Percentiles rank a stretch among this genome's conserved stretches.
Evolutionary conservation across 371 early-diverging fungal species (phyloP).

Genomic region (Lichtheimia hyalospora): DNA sequence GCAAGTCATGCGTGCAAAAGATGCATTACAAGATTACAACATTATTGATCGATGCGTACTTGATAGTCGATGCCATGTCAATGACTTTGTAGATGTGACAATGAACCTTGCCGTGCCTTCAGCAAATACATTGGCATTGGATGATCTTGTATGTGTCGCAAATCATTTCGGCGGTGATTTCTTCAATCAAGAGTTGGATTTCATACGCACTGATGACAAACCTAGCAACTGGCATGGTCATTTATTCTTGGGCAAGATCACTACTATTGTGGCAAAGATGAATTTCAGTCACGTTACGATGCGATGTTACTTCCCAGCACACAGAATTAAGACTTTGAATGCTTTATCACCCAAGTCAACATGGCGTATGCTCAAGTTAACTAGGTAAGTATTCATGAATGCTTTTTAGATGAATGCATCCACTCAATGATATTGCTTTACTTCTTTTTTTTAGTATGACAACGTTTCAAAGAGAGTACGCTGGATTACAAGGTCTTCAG

Average conservation of each 20-base stretch:
- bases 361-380: constrained; percentile 35
- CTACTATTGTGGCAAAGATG: constrained; percentile 38
- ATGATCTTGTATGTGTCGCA: constrained; percentile 53
- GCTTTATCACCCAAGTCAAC: constrained; percentile 42
- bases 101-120: constrained; percentile 39
- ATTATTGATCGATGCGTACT: constrained; percentile 46
- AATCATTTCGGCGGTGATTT: constrained; percentile 49
- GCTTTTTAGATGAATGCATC: neutral
- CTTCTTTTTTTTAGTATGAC: constrained; percentile 59
- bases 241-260: constrained; percentile 66
- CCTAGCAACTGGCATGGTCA: constrained; percentile 24
- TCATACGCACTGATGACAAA: neutral
- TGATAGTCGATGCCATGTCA: constrained; percentile 61
- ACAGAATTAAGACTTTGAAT: constrained; percentile 42
- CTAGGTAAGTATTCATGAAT: constrained; percentile 22
- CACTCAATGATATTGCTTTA: neutral
- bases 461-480: constrained; percentile 84
- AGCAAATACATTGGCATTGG: constrained; percentile 28
- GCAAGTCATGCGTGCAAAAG: constrained; percentile 72
- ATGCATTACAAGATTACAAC: constrained; percentile 55
- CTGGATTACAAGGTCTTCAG: constrained; percentile 69
- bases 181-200: constrained; percentile 20
- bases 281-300: constrained; percentile 47
- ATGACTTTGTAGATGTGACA: constrained; percentile 76
- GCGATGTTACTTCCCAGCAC: constrained; percentile 46